Conservation (phyloP, 768 basidiomycete genomes). For the Podaxis sp. region DNA sequence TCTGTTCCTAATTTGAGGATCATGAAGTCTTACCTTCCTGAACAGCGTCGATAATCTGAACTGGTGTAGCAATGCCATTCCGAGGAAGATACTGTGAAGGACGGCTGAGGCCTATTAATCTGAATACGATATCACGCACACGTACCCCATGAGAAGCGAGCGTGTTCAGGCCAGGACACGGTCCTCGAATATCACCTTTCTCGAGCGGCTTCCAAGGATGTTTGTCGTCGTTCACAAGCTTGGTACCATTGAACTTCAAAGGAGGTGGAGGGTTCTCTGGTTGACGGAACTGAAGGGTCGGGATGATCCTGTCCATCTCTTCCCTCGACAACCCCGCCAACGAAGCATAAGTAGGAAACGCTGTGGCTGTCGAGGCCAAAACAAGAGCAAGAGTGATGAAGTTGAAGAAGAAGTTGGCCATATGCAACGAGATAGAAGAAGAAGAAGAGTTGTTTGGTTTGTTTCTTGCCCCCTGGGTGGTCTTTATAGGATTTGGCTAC, state of each 20-base stretch:
- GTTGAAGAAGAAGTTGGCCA: not conserved
- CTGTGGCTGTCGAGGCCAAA: slow-evolving; percentile 3
- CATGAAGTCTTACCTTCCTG: slow-evolving; percentile 15
- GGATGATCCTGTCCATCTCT: slow-evolving; percentile 19
- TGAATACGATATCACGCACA: not conserved
- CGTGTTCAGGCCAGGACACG: slow-evolving; percentile 21
- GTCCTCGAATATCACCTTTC: slow-evolving; percentile 18
- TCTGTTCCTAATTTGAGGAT: not conserved
- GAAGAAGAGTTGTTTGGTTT: not conserved
- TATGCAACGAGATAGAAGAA: not conserved
- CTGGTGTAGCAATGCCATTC: slow-evolving; percentile 17
- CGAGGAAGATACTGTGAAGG: slow-evolving; percentile 17
- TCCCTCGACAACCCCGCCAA: slow-evolving; percentile 23
- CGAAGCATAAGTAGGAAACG: slow-evolving; percentile 23
- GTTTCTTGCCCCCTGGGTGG: not conserved
- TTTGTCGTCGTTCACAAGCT: slow-evolving; percentile 15
- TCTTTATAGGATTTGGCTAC: not conserved
- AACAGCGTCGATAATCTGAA: slow-evolving; percentile 17
- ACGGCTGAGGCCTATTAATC: not conserved
- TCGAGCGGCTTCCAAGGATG: slow-evolving; percentile 21
- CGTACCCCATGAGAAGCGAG: slow-evolving; percentile 22
- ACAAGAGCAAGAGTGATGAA: slow-evolving; percentile 9
- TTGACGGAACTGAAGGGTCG: slow-evolving; percentile 3
- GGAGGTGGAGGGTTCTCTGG: slow-evolving; percentile 16
- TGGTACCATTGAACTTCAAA: slow-evolving; percentile 11